These are phyloP conservation scores for Ogataea sp. DNA, from an alignment of 805 yeast species.

Conservation along the genomic window DNA sequence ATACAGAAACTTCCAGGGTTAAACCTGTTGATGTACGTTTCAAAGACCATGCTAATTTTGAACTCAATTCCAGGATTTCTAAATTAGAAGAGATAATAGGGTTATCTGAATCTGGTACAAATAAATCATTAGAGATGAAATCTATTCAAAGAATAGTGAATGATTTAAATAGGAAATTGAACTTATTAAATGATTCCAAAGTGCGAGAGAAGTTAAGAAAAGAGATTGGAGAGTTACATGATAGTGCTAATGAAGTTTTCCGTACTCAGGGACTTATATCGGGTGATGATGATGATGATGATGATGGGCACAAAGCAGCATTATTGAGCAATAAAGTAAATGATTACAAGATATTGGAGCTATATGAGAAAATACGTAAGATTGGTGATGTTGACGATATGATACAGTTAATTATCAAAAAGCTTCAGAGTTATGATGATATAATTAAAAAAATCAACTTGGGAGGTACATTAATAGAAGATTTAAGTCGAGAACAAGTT, in stretches of 20 bases:
- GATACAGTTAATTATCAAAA: neutral
- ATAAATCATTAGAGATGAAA: neutral
- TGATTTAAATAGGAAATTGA: conserved; percentile 17
- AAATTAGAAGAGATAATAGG: neutral
- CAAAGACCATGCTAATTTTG: no score
- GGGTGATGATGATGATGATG: neutral
- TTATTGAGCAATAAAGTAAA: no score
- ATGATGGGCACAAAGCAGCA: neutral
- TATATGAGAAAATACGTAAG: no score
- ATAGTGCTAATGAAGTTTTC: conserved; percentile 5
- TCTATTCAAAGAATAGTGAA: conserved; percentile 17
- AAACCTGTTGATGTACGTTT: no score
- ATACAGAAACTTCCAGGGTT: no score
- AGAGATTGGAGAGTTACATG: conserved; percentile 7
- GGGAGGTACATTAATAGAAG: conserved; percentile 1
- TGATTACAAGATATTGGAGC: no score
- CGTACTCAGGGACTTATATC: conserved; percentile 3
- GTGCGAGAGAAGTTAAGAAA: conserved; percentile 8
- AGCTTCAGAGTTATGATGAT: conserved; percentile 6
- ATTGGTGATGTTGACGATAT: no score
- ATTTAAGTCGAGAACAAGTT: conserved; percentile 1
- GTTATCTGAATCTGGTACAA: neutral
- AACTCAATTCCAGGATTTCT: no score
- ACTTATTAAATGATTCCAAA: conserved; percentile 12
- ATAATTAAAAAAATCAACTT: conserved; percentile 4